Evolutionary conservation across 1,284 basidiomycete species (phyloP).

Genomic region (Puccinia triticina): DNA sequence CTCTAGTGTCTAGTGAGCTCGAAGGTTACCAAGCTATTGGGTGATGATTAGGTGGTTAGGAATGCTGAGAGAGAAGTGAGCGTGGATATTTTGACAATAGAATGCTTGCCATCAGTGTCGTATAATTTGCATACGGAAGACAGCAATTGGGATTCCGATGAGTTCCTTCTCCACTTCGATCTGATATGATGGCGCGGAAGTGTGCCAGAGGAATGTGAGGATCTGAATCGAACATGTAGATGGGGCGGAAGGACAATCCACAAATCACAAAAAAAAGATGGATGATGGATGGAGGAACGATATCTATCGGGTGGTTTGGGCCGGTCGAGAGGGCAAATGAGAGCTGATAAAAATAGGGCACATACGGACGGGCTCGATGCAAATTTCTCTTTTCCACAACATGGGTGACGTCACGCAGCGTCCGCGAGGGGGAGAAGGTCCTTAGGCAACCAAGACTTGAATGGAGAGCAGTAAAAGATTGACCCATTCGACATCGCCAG

Average conservation of each 20-base stretch:
- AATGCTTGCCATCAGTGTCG: too few species aligned
- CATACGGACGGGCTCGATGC: background rate
- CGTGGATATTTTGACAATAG: too few species aligned
- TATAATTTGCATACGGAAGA: too few species aligned
- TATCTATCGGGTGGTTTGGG: background rate
- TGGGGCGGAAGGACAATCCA: background rate
- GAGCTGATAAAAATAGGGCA: background rate
- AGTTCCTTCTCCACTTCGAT: too few species aligned
- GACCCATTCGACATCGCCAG: conserved; percentile 28
- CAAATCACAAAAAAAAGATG: background rate
- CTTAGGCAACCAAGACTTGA: conserved; percentile 19
- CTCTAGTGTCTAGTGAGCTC: too few species aligned
- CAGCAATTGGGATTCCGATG: too few species aligned
- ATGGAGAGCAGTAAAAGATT: conserved; percentile 25
- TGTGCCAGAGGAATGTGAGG: too few species aligned
- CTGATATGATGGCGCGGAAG: too few species aligned
- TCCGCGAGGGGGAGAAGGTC: background rate
- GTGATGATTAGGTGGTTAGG: too few species aligned
- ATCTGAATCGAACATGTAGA: too few species aligned
- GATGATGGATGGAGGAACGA: background rate
- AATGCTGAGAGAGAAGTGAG: too few species aligned
- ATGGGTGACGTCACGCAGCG: background rate
- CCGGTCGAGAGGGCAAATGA: background rate
- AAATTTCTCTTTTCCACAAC: background rate
- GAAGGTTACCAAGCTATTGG: too few species aligned